Conservation (phyloP, 768 basidiomycete genomes). For the Auriculariales sp. region DNA sequence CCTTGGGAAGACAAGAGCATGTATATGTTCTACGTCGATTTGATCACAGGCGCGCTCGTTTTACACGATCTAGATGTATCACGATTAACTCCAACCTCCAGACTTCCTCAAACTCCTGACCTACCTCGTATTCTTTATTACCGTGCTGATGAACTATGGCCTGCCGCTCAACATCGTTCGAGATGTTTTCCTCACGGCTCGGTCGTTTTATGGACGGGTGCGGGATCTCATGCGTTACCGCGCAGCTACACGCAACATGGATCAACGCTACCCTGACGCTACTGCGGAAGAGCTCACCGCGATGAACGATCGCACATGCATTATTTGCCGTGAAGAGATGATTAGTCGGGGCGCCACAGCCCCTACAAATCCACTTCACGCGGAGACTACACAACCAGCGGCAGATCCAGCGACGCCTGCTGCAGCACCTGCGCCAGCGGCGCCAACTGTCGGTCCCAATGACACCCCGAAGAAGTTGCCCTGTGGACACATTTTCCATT, state of each 20-base stretch:
- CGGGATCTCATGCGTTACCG: slow-evolving; percentile 86
- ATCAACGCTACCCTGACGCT: slow-evolving; percentile 85
- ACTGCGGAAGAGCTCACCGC: slow-evolving; percentile 68
- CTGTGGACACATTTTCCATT: slow-evolving; percentile 97
- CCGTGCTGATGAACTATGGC: slow-evolving; percentile 90
- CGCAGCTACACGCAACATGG: slow-evolving; percentile 92
- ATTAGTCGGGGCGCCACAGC: slow-evolving; percentile 18
- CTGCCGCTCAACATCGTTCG: slow-evolving; percentile 93
- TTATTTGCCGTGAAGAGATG: slow-evolving; percentile 98
- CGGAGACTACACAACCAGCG: slow-evolving; percentile 11
- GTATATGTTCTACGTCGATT: slow-evolving; percentile 89
- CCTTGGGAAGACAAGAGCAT: slow-evolving; percentile 98
- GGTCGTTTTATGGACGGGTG: slow-evolving; percentile 79
- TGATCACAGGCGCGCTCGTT: slow-evolving; percentile 58
- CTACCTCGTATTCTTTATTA: slow-evolving; percentile 84
- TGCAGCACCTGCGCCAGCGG: slow-evolving; percentile 9
- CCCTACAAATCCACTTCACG: slow-evolving; percentile 6
- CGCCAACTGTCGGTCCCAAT: slow-evolving; percentile 55
- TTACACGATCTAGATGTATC: no score
- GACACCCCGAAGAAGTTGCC: slow-evolving; percentile 93
- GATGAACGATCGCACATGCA: slow-evolving; percentile 85
- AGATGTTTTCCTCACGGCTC: slow-evolving; percentile 89
- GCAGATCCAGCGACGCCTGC: slow-evolving; percentile 10
- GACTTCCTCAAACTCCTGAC: slow-evolving; percentile 89
- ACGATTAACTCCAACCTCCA: slow-evolving; percentile 17